Conservation (phyloP, 495 filamentous ascomycete genomes). For the Tuber microsphaerosporum region DNA sequence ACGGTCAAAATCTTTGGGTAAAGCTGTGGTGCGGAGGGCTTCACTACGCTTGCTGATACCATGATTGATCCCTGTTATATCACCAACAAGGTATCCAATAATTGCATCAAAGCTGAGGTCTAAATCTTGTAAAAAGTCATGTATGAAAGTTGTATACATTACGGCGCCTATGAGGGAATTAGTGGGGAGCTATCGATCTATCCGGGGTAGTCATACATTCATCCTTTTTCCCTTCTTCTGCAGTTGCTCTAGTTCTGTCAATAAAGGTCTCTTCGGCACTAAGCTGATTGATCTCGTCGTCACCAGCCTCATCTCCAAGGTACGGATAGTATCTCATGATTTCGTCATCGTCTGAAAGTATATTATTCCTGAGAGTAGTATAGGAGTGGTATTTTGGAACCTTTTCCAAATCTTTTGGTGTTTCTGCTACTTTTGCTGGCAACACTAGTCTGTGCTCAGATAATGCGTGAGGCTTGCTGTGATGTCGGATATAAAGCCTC, state of each 20-base stretch:
- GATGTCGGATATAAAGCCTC: conserved; percentile 13
- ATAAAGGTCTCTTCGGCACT: conserved; percentile 38
- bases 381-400: conserved; percentile 42
- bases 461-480: conserved; percentile 13
- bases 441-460: conserved; percentile 25
- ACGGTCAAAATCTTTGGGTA: conserved; percentile 36
- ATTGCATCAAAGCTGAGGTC: conserved; percentile 26
- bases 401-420: conserved; percentile 7
- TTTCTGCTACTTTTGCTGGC: conserved; percentile 14
- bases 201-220: conserved; percentile 30
- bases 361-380: conserved; percentile 40
- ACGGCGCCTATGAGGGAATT: conserved; percentile 22
- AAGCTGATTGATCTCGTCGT: conserved; percentile 36
- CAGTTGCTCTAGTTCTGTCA: conserved; percentile 35
- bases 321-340: conserved; percentile 42
- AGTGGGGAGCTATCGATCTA: neutral
- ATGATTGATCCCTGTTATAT: conserved; percentile 12
- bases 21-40: conserved; percentile 10
- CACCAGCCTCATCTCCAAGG: conserved; percentile 41
- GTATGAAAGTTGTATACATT: conserved; percentile 34
- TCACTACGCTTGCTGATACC: conserved; percentile 15
- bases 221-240: conserved; percentile 25
- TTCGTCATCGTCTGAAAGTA: conserved; percentile 42
- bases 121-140: conserved; percentile 31
- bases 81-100: conserved; percentile 30